Conservation (phyloP, 331 rosid species). For the Quercus lobata region DNA sequence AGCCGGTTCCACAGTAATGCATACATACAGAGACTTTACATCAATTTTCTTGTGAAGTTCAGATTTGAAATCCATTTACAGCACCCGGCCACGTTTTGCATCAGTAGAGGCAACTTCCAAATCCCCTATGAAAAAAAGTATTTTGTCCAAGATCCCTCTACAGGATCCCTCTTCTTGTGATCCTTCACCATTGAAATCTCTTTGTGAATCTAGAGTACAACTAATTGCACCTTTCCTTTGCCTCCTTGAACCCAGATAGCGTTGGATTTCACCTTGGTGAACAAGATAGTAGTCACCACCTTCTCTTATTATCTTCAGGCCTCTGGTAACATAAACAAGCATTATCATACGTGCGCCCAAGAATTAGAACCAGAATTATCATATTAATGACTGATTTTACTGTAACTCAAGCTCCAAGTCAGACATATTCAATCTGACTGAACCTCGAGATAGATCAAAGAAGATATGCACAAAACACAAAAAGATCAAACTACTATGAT, state of each 20-base stretch:
- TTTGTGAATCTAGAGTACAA: conserved; percentile 19
- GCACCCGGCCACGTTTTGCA: conserved; percentile 53
- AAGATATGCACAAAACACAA: background rate
- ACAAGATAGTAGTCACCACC: conserved; percentile 65
- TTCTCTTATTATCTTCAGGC: conserved; percentile 71
- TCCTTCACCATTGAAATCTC: conserved; percentile 27
- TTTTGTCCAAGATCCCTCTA: conserved; percentile 63
- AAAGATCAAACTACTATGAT: background rate
- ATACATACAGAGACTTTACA: conserved; percentile 20
- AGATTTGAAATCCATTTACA: conserved; percentile 16
- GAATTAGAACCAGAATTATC: too few relatives aligned
- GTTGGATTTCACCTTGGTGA: conserved; percentile 72
- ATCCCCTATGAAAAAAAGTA: conserved; percentile 76
- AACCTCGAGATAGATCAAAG: background rate
- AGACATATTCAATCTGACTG: background rate
- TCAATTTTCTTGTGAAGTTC: background rate
- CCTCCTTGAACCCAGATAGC: conserved; percentile 59
- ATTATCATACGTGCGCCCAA: background rate
- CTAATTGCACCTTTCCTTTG: conserved; percentile 15
- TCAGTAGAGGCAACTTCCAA: conserved; percentile 69
- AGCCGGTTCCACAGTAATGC: background rate
- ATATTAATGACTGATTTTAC: too few relatives aligned
- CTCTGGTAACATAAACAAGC: conserved; percentile 29
- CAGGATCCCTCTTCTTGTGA: conserved; percentile 39
- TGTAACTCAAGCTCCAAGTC: background rate